A percentile compares a stretch with the other conserved stretches of the same genome.
Evolutionary conservation across 768 basidiomycete genomes (phyloP).

Genomic region (Termitomyces sp.): DNA sequence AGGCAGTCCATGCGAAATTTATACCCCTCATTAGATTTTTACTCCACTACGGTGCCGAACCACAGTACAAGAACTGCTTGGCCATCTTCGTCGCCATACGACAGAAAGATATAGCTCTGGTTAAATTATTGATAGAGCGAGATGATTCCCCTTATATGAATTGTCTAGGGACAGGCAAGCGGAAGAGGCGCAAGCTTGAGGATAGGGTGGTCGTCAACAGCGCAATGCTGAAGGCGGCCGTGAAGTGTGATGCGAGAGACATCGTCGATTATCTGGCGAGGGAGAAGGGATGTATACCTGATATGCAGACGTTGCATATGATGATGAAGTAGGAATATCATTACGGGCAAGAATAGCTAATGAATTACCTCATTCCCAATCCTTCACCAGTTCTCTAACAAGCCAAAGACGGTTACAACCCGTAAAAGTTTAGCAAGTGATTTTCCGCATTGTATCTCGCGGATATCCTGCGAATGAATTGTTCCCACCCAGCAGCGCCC

Average conservation of each 20-base stretch:
- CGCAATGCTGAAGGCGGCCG: conserved; percentile 62
- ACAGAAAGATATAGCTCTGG: conserved; percentile 58
- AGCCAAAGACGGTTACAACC: neutral
- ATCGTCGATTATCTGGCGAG: conserved; percentile 65
- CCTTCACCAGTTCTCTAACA: neutral
- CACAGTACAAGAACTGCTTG: conserved; percentile 52
- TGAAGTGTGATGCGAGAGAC: conserved; percentile 58
- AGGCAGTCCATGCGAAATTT: conserved; percentile 66
- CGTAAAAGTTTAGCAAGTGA: neutral
- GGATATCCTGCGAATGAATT: conserved; percentile 8
- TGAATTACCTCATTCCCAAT: neutral
- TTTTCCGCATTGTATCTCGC: conserved; percentile 16
- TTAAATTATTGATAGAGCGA: conserved; percentile 76
- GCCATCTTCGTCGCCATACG: conserved; percentile 74
- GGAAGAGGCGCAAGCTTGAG: conserved; percentile 49
- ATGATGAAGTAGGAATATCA: conserved; percentile 8
- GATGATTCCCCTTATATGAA: conserved; percentile 18
- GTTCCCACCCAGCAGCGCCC: conserved; percentile 11
- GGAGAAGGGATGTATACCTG: conserved; percentile 71
- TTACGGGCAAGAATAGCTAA: neutral
- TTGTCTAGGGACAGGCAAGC: conserved; percentile 14
- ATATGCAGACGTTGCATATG: conserved; percentile 54
- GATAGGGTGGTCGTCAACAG: conserved; percentile 52
- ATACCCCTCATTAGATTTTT: conserved; percentile 65
- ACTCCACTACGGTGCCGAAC: conserved; percentile 68